These are phyloP conservation scores for Podospora comata DNA, from an alignment of 495 filamentous ascomycete species.

Conservation along the genomic window DNA sequence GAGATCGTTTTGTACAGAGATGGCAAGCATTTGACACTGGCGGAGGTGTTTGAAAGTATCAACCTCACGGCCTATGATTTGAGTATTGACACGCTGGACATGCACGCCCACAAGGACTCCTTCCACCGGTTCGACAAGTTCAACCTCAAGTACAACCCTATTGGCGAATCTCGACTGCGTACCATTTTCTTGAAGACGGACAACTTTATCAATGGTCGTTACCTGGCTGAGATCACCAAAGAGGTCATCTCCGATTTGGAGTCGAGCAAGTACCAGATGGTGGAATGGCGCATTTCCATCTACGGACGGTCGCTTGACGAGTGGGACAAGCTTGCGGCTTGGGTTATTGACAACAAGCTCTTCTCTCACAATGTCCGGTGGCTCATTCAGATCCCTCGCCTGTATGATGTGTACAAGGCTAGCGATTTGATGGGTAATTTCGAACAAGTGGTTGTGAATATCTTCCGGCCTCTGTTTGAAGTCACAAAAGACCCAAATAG, in stretches of 20 bases:
- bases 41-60: conserved; percentile 95
- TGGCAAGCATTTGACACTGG: conserved; percentile 84
- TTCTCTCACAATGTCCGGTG: conserved; percentile 97
- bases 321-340: conserved; percentile 96
- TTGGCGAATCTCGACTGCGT: conserved; percentile 89
- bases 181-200: conserved; percentile 98
- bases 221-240: conserved; percentile 94
- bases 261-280: conserved; percentile 99
- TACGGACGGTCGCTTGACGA: conserved; percentile 89
- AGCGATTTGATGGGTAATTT: conserved; percentile 82
- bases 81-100: conserved; percentile 97
- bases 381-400: conserved; percentile 90
- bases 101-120: conserved; percentile 98
- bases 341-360: conserved; percentile 98
- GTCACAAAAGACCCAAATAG: conserved; percentile 82
- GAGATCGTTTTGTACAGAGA: conserved; percentile 92
- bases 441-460: conserved; percentile 84
- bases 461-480: conserved; percentile 93
- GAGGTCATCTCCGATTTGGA: conserved; percentile 98
- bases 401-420: conserved; percentile 94
- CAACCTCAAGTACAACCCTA: conserved; percentile 97
- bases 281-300: conserved; percentile 96
- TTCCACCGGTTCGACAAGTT: conserved; percentile 99
- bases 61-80: conserved; percentile 95
- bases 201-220: conserved; percentile 93